Evolutionary conservation across 345 rosid species (phyloP), one percentile per base, ranked within the genome.

Genomic region (Turritis glabra): DNA sequence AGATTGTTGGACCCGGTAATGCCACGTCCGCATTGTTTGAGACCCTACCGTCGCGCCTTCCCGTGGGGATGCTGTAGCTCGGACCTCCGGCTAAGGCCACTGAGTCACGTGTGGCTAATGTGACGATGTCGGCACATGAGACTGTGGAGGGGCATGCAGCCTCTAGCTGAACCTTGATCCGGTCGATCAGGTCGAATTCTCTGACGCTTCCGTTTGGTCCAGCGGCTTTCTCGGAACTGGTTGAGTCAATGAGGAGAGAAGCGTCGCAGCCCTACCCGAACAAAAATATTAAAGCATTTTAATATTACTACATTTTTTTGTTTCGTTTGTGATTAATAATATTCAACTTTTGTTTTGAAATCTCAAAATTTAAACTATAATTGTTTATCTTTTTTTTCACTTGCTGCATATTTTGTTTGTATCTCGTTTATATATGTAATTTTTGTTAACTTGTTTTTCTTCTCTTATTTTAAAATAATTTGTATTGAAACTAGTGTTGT

Each of bases 261-360:
- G 92, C 96, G 26, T 92, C 96, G 9, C 96, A 92, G 3, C 95
- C 98, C 92, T 87, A 33, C 21, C 52, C 12, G n/a, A 14, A 26
- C 3, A 46, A 7, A 3, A 19, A 1, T 21, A 17, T 30, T 14
- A 18, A 37, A n/a, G n/a, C n/a, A n/a, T n/a, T n/a, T n/a, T n/a
- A n/a, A n/a, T n/a, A n/a, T n/a, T n/a, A n/a, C n/a, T n/a, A n/a
- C n/a, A n/a, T n/a, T n/a, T n/a, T n/a, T n/a, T n/a, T n/a, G n/a
- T n/a, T n/a, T n/a, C n/a, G n/a, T n/a, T n/a, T n/a, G n/a, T n/a
- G n/a, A n/a, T n/a, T n/a, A n/a, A n/a, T n/a, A n/a, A n/a, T n/a
- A n/a, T n/a, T n/a, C n/a, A n/a, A n/a, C n/a, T n/a, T n/a, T n/a
- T n/a, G n/a, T n/a, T n/a, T n/a, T n/a, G n/a, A n/a, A n/a, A n/a